phyloP scores from a whole-genome alignment of 768 basidiomycete genomes.

The Phlebiopsis gigantea region DNA sequence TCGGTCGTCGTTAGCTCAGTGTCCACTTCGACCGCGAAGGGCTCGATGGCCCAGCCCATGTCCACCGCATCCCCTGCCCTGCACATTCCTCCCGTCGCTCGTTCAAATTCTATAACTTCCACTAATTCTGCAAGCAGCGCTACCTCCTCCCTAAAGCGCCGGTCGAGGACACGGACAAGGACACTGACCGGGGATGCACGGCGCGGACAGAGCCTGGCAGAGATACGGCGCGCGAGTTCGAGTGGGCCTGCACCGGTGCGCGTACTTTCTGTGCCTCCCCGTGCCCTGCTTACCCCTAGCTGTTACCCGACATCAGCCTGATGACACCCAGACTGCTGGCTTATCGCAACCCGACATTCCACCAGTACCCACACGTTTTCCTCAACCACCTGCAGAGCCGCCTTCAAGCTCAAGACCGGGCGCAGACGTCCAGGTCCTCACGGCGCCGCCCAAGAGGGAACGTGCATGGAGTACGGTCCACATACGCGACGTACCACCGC shows the following conservation, averaged over 20 bases:
- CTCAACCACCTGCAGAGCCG: not conserved
- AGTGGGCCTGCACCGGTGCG: not conserved
- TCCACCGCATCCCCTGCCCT: constrained; percentile 12
- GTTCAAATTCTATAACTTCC: constrained; percentile 27
- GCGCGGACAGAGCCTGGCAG: constrained; percentile 24
- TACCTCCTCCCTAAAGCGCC: constrained; percentile 24
- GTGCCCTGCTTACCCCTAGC: not conserved
- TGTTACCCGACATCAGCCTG: not conserved
- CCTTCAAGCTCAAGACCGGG: not conserved
- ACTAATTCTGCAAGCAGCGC: constrained; percentile 21
- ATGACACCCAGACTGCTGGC: not conserved
- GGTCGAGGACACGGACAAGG: constrained; percentile 27
- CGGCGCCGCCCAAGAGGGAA: not conserved
- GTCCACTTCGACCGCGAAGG: constrained; percentile 24
- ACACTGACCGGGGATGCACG: constrained; percentile 18
- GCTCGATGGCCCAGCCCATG: constrained; percentile 27
- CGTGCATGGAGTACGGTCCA: constrained; percentile 11
- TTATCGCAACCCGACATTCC: constrained; percentile 8
- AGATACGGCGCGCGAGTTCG: constrained; percentile 7
- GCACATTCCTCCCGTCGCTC: constrained; percentile 20
- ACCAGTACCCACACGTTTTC: constrained; percentile 12
- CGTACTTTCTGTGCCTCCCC: not conserved
- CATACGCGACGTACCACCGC: constrained; percentile 12
- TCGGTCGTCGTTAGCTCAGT: constrained; percentile 12
- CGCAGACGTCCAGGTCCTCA: not conserved